Percentiles rank a stretch among this genome's conserved stretches.
Conservation (phyloP, 495 filamentous ascomycete species). For the Aspergillus kassunensis region DNA sequence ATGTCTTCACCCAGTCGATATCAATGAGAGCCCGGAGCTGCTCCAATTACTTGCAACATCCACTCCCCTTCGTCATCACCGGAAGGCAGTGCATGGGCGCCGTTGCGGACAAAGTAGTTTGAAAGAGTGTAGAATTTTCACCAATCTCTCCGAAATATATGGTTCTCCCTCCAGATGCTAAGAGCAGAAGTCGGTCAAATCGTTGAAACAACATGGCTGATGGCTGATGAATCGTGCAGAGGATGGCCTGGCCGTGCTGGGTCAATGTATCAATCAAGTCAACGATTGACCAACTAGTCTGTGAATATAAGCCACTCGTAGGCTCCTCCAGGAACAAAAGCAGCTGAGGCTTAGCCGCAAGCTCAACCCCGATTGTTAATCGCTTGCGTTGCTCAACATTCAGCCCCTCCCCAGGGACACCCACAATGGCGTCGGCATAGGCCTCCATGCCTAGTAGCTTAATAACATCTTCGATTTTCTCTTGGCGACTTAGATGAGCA, state of each 20-base stretch:
- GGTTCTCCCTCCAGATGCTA: conserved; percentile 74
- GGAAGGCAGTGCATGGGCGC: conserved; percentile 62
- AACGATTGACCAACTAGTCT: conserved; percentile 88
- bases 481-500: conserved; percentile 29
- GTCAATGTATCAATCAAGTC: conserved; percentile 84
- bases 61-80: conserved; percentile 89
- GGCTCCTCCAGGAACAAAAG: conserved; percentile 91
- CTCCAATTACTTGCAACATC: conserved; percentile 94
- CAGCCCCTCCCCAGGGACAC: conserved; percentile 53
- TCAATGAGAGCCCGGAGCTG: conserved; percentile 74
- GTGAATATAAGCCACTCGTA: conserved; percentile 83
- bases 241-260: conserved; percentile 83
- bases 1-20: conserved; percentile 78
- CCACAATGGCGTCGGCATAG: conserved; percentile 41
- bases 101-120: conserved; percentile 77
- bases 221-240: conserved; percentile 95
- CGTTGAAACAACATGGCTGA: conserved; percentile 92
- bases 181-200: conserved; percentile 85
- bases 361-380: conserved; percentile 84
- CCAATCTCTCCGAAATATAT: conserved; percentile 93
- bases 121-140: conserved; percentile 66
- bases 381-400: conserved; percentile 91
- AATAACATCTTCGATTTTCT: conserved; percentile 51
- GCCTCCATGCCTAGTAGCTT: conserved; percentile 44
- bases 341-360: conserved; percentile 81